These are phyloP conservation scores for Russula compacta DNA, from an alignment of 768 basidiomycete genomes.

Conservation along the genomic window DNA sequence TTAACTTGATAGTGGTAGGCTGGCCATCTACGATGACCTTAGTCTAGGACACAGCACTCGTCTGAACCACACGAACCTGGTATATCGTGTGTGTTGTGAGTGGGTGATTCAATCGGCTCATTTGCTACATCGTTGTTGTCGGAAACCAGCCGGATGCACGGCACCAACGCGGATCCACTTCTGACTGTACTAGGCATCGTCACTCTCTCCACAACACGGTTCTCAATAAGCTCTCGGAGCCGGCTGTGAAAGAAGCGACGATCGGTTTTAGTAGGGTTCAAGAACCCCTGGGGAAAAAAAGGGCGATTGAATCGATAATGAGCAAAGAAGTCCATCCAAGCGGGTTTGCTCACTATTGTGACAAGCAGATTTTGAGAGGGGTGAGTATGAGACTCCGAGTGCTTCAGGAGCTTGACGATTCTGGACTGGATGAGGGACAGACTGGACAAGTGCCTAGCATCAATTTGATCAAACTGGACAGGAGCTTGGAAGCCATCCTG, in stretches of 20 bases:
- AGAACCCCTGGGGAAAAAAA: slow-evolving; percentile 48
- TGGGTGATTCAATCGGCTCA: slow-evolving; percentile 16
- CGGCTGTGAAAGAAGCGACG: slow-evolving; percentile 76
- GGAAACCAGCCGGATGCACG: slow-evolving; percentile 58
- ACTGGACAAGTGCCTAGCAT: slow-evolving; percentile 69
- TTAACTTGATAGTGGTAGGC: slow-evolving; percentile 37
- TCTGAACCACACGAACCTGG: slow-evolving; percentile 24
- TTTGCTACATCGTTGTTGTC: slow-evolving; percentile 28
- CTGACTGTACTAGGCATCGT: slow-evolving; percentile 52
- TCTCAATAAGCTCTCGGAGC: slow-evolving; percentile 61
- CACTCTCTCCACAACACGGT: slow-evolving; percentile 68
- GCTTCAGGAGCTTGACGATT: slow-evolving; percentile 61
- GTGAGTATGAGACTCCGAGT: slow-evolving; percentile 62
- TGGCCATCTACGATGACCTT: neutral
- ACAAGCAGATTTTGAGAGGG: slow-evolving; percentile 68
- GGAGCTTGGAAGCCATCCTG: slow-evolving; percentile 21
- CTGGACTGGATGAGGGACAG: slow-evolving; percentile 61
- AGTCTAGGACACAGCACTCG: neutral
- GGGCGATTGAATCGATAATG: neutral
- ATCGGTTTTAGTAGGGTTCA: slow-evolving; percentile 64
- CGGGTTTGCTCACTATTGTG: slow-evolving; percentile 47
- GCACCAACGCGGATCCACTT: slow-evolving; percentile 35
- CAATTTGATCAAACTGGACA: slow-evolving; percentile 61
- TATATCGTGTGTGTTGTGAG: slow-evolving; percentile 20
- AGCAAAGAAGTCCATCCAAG: neutral